phyloP scores from a whole-genome alignment of 768 basidiomycete species.

The Russula emetica region DNA sequence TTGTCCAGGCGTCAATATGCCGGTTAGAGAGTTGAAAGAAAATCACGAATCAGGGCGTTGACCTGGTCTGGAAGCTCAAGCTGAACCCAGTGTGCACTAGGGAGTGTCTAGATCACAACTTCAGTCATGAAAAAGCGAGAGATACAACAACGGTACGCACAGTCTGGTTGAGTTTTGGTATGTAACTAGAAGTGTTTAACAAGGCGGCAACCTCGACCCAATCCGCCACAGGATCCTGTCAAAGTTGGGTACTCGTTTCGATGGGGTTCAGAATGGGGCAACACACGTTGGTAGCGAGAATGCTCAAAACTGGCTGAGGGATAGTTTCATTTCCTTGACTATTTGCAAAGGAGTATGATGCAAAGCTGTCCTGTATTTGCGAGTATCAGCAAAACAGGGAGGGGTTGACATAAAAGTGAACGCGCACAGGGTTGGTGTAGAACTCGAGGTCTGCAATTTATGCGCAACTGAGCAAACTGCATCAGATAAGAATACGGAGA shows the following conservation, averaged over 20 bases:
- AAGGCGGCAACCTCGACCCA: slow-evolving; percentile 35
- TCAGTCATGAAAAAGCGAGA: not conserved
- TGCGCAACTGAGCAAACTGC: not conserved
- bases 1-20: not conserved
- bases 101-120: slow-evolving; percentile 40
- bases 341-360: slow-evolving; percentile 37
- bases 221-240: slow-evolving; percentile 44
- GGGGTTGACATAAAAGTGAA: slow-evolving; percentile 35
- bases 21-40: slow-evolving; percentile 39
- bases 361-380: slow-evolving; percentile 37
- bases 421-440: slow-evolving; percentile 43
- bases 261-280: not conserved
- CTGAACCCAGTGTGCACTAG: slow-evolving; percentile 64
- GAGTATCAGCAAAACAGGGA: not conserved
- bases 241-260: not conserved
- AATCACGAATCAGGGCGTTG: slow-evolving; percentile 48
- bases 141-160: slow-evolving; percentile 30
- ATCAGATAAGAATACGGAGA: not conserved
- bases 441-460: slow-evolving; percentile 53
- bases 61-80: slow-evolving; percentile 54
- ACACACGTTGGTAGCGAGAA: slow-evolving; percentile 37
- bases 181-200: slow-evolving; percentile 31
- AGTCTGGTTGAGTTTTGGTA: slow-evolving; percentile 37
- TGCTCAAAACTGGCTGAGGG: slow-evolving; percentile 39
- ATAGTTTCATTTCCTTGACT: slow-evolving; percentile 43